Evolutionary conservation across 352 stramenopile species (phyloP), one percentile per base, ranked within the genome.

Genomic region (Globisporangium spinosum): DNA sequence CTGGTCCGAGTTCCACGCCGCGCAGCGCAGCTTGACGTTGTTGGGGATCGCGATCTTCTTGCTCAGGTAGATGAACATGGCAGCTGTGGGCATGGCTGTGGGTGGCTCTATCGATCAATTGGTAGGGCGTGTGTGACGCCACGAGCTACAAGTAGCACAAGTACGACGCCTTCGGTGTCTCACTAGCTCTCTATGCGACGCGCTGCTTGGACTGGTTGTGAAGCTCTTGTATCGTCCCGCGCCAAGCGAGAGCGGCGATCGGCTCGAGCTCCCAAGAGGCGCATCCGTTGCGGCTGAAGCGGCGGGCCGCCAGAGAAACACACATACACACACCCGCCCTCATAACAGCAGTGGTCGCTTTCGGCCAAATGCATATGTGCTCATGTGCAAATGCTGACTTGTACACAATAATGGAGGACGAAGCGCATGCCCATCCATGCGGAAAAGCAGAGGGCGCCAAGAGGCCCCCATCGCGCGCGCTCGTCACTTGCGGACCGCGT

Each of bases 11-110:
- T 98, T 98, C 94, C 94, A 98, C 34, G 89, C 82, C 38, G 95
- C 77, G 70, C 89, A 97, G 15, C 90, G 88, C 40, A 98, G 82
- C 78, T 94, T 91, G 47, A 94, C 82, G 64, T 95, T 93, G 76
- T 98, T 98, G 13, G 93, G 93, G 70, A 98, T 98, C 55, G 94
- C 93, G 67, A 98, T 97, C 81, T 96, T 98, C 80, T 98, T 98
- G 85, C 89, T 97, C 70, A 98, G 70, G 76, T 97, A 98, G 80
- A 98, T 96, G 71, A 97, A 98, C 93, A 98, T 98, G 67, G 65
- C 51, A 13, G n/a, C 32, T 25, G 29, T 32, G 3, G 29, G 4
- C 29, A 4, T 32, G 4, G 29, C 29, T 32, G 29, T 32, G 29
- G 29, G 29, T 32, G 29, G 29, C 29, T 32, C 53, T 38, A 12